phyloP scores from a whole-genome alignment of 2,329 filamentous ascomycete species.

The Myriangium duriaei region DNA sequence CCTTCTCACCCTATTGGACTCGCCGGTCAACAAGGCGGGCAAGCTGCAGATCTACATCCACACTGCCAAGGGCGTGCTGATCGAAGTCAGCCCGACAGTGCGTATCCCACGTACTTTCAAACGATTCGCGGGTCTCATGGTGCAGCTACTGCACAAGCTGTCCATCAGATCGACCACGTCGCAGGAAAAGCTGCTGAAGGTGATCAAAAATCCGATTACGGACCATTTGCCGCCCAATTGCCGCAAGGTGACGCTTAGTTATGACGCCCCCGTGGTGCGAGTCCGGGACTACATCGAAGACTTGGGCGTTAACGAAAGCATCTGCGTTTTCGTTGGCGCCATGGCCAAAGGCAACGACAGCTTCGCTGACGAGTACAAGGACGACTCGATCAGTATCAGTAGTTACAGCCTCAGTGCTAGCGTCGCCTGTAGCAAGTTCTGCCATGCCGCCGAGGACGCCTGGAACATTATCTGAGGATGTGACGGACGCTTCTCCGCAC shows the following conservation, averaged over 20 bases:
- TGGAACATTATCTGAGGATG: conserved; percentile 82
- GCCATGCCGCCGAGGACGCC: conserved; percentile 90
- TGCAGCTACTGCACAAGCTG: conserved; percentile 87
- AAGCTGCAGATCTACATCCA: conserved; percentile 98
- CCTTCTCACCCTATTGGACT: conserved; percentile 90
- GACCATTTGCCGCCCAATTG: conserved; percentile 95
- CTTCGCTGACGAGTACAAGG: conserved; percentile 87
- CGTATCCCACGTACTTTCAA: conserved; percentile 98
- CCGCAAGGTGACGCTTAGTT: conserved; percentile 93
- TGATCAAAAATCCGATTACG: conserved; percentile 96
- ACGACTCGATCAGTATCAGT: conserved; percentile 96
- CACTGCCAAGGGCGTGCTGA: conserved; percentile 91
- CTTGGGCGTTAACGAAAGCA: conserved; percentile 72
- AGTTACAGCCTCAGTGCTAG: conserved; percentile 95
- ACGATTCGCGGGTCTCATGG: conserved; percentile 96
- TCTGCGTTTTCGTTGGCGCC: conserved; percentile 93
- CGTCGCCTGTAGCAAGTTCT: conserved; percentile 99
- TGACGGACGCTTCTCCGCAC: too few species aligned
- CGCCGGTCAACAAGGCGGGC: conserved; percentile 95
- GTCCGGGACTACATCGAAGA: conserved; percentile 79
- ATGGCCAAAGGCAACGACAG: conserved; percentile 97
- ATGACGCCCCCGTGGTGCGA: conserved; percentile 76
- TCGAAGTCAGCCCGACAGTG: conserved; percentile 95
- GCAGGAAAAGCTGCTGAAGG: conserved; percentile 91
- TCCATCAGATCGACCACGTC: conserved; percentile 95